These are phyloP conservation scores for Austropuccinia psidii DNA, from an alignment of 1,284 basidiomycete genomes.

Conservation along the genomic window DNA sequence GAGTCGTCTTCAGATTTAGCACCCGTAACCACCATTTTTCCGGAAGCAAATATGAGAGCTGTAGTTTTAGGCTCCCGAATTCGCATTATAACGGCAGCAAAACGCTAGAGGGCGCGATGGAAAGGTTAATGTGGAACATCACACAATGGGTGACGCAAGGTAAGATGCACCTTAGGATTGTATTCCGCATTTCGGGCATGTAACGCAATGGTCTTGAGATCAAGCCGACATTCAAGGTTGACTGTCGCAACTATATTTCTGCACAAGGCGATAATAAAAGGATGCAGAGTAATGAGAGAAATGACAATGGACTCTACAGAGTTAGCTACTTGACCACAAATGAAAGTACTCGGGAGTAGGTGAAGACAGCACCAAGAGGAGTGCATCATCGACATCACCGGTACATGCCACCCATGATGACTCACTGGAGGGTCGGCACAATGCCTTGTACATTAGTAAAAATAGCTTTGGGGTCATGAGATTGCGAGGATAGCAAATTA, in stretches of 20 bases:
- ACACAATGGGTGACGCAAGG: conserved; percentile 3
- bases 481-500: conserved; percentile 28
- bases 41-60: conserved; percentile 96
- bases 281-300: too few species aligned
- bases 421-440: conserved; percentile 49
- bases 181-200: conserved; percentile 99
- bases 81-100: conserved; percentile 99
- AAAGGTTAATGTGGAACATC: background rate
- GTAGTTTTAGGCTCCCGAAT: conserved; percentile 99
- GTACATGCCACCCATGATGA: conserved; percentile 36
- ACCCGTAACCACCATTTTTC: conserved; percentile 99
- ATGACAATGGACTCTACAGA: background rate
- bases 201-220: conserved; percentile 95
- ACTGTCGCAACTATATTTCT: conserved; percentile 98
- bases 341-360: background rate
- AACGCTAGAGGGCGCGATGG: conserved; percentile 64
- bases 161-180: conserved; percentile 84
- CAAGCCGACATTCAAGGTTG: conserved; percentile 91
- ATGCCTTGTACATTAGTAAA: conserved; percentile 47
- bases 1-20: conserved; percentile 99
- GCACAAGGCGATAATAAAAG: conserved; percentile 14
- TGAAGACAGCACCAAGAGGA: background rate
- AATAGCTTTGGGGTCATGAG: conserved; percentile 38
- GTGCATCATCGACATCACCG: background rate
- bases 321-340: background rate